phyloP scores from a whole-genome alignment of 1,139 yeast species.

The Yamadazyma atlantica region DNA sequence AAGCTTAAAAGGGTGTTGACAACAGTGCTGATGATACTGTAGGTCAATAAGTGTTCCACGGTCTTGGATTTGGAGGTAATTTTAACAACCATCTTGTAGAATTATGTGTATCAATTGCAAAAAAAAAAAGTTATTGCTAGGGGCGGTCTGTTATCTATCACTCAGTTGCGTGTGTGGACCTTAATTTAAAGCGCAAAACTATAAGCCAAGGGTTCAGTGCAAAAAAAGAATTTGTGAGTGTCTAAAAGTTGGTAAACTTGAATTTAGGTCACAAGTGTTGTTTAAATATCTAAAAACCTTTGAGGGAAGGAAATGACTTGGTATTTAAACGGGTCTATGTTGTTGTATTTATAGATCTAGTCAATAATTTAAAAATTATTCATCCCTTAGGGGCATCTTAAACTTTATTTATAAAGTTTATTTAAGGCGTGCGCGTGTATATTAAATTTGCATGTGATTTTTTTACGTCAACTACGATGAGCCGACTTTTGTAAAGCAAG shows the following conservation, averaged over 20 bases:
- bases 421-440: neutral
- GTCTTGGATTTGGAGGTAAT: constrained; percentile 3
- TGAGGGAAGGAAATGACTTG: neutral
- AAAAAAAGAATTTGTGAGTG: neutral
- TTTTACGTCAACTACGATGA: too few relatives aligned
- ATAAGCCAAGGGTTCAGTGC: neutral
- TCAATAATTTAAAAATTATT: neutral
- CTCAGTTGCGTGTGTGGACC: neutral
- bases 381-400: neutral
- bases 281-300: too few relatives aligned
- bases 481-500: too few relatives aligned
- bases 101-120: neutral
- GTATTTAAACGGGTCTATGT: neutral
- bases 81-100: constrained; percentile 2
- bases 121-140: neutral
- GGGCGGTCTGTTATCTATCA: neutral
- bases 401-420: neutral
- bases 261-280: too few relatives aligned
- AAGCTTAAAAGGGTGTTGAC: constrained; percentile 6
- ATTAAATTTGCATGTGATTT: neutral
- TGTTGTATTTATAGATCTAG: neutral
- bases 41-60: constrained; percentile 1
- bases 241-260: neutral
- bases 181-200: neutral
- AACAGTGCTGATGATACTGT: constrained; percentile 14